Evolutionary conservation across 176 grass and related monocot genomes (phyloP).

Genomic region (Pontederia paniculata): DNA sequence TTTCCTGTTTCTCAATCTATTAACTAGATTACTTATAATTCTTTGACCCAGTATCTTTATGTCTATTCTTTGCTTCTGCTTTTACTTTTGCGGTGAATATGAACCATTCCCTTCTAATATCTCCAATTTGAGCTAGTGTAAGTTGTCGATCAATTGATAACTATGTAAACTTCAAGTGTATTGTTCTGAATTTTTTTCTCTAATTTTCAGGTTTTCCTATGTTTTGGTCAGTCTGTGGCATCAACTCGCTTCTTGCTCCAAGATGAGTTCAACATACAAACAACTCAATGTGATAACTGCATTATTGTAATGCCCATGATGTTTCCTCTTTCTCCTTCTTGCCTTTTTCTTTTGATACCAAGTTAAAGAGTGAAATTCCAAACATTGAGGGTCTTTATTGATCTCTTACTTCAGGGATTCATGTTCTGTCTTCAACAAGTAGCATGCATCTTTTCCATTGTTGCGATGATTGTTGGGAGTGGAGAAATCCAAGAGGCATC

Average conservation of each 20-base stretch:
- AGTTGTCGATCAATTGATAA: too few relatives aligned
- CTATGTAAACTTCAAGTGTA: background rate
- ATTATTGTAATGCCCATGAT: slow-evolving; percentile 53
- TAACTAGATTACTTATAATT: too few relatives aligned
- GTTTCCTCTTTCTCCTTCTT: background rate
- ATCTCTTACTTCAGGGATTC: slow-evolving; percentile 52
- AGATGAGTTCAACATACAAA: slow-evolving; percentile 99
- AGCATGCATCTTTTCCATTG: slow-evolving; percentile 87
- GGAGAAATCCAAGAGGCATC: slow-evolving; percentile 81
- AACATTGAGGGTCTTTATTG: background rate
- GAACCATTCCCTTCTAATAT: too few relatives aligned
- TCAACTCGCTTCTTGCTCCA: slow-evolving; percentile 94
- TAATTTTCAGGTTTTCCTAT: slow-evolving; percentile 62
- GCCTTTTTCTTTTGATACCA: background rate
- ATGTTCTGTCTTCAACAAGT: slow-evolving; percentile 93
- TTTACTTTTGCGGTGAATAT: too few relatives aligned
- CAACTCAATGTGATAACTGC: slow-evolving; percentile 95
- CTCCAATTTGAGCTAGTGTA: too few relatives aligned
- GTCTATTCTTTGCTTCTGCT: too few relatives aligned
- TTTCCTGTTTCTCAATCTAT: too few relatives aligned
- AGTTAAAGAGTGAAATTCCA: background rate
- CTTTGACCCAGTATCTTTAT: too few relatives aligned
- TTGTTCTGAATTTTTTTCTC: background rate
- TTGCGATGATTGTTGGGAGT: slow-evolving; percentile 82
- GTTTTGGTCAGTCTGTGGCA: slow-evolving; percentile 93